Percentiles rank a stretch among this genome's conserved stretches.
Conservation (phyloP, 108 stramenopile genomes). For the Nannochloropsis gaditana region DNA sequence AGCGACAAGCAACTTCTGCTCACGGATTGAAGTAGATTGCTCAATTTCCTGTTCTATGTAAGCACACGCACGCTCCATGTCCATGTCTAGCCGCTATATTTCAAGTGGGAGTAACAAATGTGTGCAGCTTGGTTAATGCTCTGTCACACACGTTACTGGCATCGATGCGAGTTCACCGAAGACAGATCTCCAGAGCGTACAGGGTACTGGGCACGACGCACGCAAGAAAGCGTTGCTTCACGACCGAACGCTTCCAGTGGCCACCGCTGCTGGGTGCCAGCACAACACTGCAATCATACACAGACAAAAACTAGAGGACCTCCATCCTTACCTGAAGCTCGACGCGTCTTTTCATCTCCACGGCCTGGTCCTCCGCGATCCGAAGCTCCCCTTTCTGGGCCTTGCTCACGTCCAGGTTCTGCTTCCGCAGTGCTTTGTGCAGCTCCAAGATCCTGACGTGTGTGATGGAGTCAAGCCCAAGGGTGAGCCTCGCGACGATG, state of each 20-base stretch:
- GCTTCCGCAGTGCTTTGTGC: slow-evolving; percentile 16
- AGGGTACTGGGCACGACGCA: too few species aligned
- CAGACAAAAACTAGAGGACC: too few species aligned
- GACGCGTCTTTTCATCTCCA: slow-evolving; percentile 4
- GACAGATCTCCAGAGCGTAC: too few species aligned
- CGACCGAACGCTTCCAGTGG: too few species aligned
- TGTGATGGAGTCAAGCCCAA: too few species aligned
- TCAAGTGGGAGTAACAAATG: slow-evolving; percentile 8
- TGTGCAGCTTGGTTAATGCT: too few species aligned
- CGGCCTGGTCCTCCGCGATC: slow-evolving; percentile 12
- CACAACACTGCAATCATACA: too few species aligned
- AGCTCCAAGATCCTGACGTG: neutral
- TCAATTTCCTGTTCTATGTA: slow-evolving; percentile 77
- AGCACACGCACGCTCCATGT: slow-evolving; percentile 79
- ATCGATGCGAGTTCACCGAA: too few species aligned
- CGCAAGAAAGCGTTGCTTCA: too few species aligned
- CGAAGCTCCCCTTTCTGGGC: slow-evolving; percentile 11
- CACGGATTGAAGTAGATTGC: slow-evolving; percentile 48
- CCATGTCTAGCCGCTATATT: slow-evolving; percentile 48
- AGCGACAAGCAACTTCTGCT: slow-evolving; percentile 87
- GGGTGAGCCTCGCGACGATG: too few species aligned
- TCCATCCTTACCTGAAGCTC: neutral
- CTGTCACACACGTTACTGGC: too few species aligned
- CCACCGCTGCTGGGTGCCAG: too few species aligned
- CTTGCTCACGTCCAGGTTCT: neutral